Evolutionary conservation across 768 basidiomycete genomes (phyloP), one percentile per base, ranked within the genome.

Genomic region (Tylopilus intermedius): DNA sequence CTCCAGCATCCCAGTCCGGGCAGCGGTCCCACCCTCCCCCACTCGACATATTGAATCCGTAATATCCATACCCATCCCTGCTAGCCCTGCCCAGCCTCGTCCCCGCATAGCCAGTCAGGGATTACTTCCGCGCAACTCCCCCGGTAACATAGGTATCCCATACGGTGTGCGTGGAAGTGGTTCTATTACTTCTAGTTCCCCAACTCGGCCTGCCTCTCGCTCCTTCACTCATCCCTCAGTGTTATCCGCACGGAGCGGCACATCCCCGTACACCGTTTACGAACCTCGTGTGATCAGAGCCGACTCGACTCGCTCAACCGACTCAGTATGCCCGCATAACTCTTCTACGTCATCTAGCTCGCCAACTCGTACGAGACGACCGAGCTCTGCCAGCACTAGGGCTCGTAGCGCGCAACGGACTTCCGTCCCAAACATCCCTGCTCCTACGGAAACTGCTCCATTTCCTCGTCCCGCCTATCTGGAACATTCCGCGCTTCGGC

Each of bases 401-500:
- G 53, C 62, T 24, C 63, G 47, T 30, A 67, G 56, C 32, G 46
- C 54, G 10, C 64, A 62, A 40, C 57, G 62, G 37, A 51, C 70
- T 10, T 59, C 67, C 41, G 60, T 66, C 24, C 45, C 58, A 7
- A 72, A 71, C 55, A 58, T 64, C 57, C 65, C 62, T 54, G 46
- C 54, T 56, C 67, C 55, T 62, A 62, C 54, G 51, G 67, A 67
- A 53, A 64, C 62, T 43, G 67, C 58, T 26, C 63, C 72, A 33
- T 91, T 85, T 67, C 72, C 80, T 44, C 80, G 83, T 18, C 90
- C 90, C 1, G 70, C 81, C 0, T 92, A 92, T 67, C 77, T 92
- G 50, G 86, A 88, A 40, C 77, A 88, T 66, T 88, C 88, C 2
- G 79, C 86, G 1, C 71, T 92, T 51, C 82, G 86, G 50, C 74